Evolutionary conservation across 257 asterid genomes (phyloP).

Genomic region (Agastache rugosa): DNA sequence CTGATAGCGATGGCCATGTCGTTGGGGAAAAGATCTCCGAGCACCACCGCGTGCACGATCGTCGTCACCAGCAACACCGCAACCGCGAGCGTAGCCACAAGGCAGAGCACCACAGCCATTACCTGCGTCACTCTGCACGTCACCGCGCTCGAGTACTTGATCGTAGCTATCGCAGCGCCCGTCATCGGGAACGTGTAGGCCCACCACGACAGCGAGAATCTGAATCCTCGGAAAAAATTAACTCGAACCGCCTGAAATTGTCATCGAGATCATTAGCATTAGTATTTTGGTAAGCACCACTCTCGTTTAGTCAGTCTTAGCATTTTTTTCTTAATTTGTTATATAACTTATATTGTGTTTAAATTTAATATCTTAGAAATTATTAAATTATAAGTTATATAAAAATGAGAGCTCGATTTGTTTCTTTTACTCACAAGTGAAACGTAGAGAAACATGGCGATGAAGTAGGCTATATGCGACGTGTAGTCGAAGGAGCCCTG

Average conservation of each 20-base stretch:
- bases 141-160: conserved; percentile 61
- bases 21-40: conserved; percentile 75
- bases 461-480: conserved; percentile 73
- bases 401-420: too few species aligned
- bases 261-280: too few species aligned
- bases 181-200: conserved; percentile 97
- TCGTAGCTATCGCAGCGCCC: conserved; percentile 74
- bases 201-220: conserved; percentile 93
- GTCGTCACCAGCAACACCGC: conserved; percentile 62
- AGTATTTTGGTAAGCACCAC: too few species aligned
- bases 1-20: conserved; percentile 81
- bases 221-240: conserved; percentile 86
- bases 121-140: conserved; percentile 46
- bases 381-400: too few species aligned
- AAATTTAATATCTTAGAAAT: too few species aligned
- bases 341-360: too few species aligned
- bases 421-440: conserved; percentile 51
- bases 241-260: conserved; percentile 78
- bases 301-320: too few species aligned
- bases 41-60: conserved; percentile 70
- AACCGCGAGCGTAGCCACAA: conserved; percentile 63
- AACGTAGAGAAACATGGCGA: conserved; percentile 84
- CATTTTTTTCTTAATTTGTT: too few species aligned
- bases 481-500: conserved; percentile 77
- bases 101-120: conserved; percentile 55